Percentiles rank a stretch among this genome's conserved stretches.
Evolutionary conservation across 768 basidiomycete species (phyloP).

Genomic region (Pisolithus tinctorius): DNA sequence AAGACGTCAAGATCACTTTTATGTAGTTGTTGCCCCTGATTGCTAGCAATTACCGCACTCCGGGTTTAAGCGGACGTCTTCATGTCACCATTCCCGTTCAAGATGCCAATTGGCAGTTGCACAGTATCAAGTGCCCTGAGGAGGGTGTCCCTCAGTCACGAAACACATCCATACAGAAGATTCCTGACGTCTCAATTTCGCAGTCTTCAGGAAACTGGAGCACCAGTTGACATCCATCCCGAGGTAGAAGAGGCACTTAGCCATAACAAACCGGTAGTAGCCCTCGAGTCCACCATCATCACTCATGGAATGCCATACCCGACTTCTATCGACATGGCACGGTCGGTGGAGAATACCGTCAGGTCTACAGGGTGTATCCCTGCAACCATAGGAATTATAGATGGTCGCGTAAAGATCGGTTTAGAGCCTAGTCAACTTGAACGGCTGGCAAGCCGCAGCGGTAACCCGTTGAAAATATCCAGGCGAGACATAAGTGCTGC

Average conservation of each 20-base stretch:
- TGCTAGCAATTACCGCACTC: not conserved
- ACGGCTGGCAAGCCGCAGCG: conserved; percentile 49
- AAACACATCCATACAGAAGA: not conserved
- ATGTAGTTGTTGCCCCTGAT: not conserved
- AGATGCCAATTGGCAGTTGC: not conserved
- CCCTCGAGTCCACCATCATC: conserved; percentile 87
- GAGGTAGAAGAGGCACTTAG: conserved; percentile 80
- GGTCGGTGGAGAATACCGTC: conserved; percentile 66
- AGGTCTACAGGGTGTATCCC: conserved; percentile 73
- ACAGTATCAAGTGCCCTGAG: not conserved
- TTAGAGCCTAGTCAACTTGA: conserved; percentile 59
- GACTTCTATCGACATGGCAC: conserved; percentile 62
- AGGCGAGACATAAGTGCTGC: conserved; percentile 75
- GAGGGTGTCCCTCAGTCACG: conserved; percentile 1
- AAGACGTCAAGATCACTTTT: not conserved
- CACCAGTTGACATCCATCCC: conserved; percentile 63
- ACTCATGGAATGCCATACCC: conserved; percentile 91
- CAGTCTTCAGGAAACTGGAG: conserved; percentile 4
- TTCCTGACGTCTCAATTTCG: not conserved
- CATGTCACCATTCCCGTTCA: not conserved
- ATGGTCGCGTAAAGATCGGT: conserved; percentile 84
- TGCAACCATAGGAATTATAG: conserved; percentile 83
- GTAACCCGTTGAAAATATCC: conserved; percentile 59
- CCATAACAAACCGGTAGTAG: conserved; percentile 64
- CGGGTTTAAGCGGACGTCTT: not conserved